These are phyloP conservation scores for Cutaneotrichosporon sp. DNA, from an alignment of 1,284 basidiomycete genomes.

Conservation along the genomic window DNA sequence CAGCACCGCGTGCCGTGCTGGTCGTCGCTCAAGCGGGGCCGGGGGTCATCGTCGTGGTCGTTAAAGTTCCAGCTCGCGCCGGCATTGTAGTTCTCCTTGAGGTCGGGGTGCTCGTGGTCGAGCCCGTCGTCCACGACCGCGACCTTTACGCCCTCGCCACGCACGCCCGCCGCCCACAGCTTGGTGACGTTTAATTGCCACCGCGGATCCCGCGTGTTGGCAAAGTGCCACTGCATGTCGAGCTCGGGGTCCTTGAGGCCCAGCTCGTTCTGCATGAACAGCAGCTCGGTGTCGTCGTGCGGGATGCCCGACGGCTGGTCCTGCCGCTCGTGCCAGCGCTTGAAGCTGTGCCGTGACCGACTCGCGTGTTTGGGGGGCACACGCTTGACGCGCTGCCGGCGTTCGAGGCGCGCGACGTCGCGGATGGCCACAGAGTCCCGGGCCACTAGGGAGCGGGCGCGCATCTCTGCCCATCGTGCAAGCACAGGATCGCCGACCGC, in stretches of 20 bases:
- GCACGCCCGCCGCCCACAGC: constrained; percentile 72
- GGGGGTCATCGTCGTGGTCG: constrained; percentile 83
- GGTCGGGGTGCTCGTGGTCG: constrained; percentile 84
- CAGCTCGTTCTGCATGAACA: constrained; percentile 55
- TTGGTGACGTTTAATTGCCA: constrained; percentile 59
- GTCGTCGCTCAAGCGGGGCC: constrained; percentile 85
- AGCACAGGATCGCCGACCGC: constrained; percentile 58
- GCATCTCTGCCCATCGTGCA: constrained; percentile 57
- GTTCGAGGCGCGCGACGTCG: constrained; percentile 14
- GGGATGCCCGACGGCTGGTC: not conserved
- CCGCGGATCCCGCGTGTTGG: constrained; percentile 52
- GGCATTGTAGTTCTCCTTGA: constrained; percentile 84
- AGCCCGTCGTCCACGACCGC: constrained; percentile 95
- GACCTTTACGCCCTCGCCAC: constrained; percentile 81
- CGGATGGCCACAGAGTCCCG: constrained; percentile 57
- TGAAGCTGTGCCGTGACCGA: constrained; percentile 6
- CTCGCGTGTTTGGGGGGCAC: constrained; percentile 4
- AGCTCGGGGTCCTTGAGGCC: constrained; percentile 86
- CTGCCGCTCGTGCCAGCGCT: constrained; percentile 4
- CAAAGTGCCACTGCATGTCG: constrained; percentile 82
- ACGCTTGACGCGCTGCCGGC: constrained; percentile 22
- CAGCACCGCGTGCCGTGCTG: constrained; percentile 98
- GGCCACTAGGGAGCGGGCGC: too few relatives aligned
- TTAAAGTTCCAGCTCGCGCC: constrained; percentile 96
- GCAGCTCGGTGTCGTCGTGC: constrained; percentile 59